Conservation (phyloP, 129 eudicot genomes). For the Lactuca sativa region DNA sequence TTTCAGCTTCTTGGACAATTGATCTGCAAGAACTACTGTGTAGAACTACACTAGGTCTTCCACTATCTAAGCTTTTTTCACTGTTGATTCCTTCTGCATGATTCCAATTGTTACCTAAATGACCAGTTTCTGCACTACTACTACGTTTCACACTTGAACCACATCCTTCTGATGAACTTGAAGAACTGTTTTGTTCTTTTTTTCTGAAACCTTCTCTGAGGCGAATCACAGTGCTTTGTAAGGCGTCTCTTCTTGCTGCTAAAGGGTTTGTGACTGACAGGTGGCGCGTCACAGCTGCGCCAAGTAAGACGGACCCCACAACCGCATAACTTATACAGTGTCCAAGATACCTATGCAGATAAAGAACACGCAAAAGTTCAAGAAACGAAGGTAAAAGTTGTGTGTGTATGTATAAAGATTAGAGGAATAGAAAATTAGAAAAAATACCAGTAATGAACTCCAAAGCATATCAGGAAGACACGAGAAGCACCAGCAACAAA, state of each 20-base stretch:
- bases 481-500: conserved; percentile 96
- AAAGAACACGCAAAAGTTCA: background rate
- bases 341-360: conserved; percentile 76
- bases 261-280: conserved; percentile 81
- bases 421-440: no score
- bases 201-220: conserved; percentile 88
- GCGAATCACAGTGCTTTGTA: conserved; percentile 93
- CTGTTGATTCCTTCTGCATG: conserved; percentile 76
- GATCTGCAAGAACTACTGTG: conserved; percentile 88
- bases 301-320: conserved; percentile 92
- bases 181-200: conserved; percentile 90
- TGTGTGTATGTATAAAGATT: background rate
- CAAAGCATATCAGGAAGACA: conserved; percentile 95
- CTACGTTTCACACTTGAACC: conserved; percentile 96
- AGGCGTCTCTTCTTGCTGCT: conserved; percentile 93
- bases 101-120: conserved; percentile 81
- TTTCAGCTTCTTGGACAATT: conserved; percentile 73
- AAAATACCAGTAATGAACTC: conserved; percentile 90
- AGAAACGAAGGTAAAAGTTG: background rate
- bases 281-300: conserved; percentile 98
- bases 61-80: conserved; percentile 91
- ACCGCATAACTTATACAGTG: conserved; percentile 96
- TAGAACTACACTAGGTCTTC: conserved; percentile 86
- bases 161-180: conserved; percentile 94
- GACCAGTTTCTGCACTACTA: conserved; percentile 94